phyloP scores from a whole-genome alignment of 257 asterid genomes.

The Thymus quinquecostatus region DNA sequence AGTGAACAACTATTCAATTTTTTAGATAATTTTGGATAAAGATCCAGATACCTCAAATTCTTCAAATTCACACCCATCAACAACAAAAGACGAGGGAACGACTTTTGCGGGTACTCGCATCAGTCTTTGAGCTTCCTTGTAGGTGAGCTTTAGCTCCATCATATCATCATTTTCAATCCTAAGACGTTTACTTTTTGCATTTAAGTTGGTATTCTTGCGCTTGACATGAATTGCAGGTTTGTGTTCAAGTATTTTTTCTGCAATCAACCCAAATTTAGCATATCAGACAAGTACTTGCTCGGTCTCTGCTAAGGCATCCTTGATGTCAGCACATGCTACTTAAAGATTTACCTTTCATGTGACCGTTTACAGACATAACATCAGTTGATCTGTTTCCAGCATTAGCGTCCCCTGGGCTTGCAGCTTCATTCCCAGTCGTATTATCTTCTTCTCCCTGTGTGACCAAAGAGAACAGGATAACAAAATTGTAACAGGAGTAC shows the following conservation, averaged over 20 bases:
- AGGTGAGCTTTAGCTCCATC: conserved; percentile 76
- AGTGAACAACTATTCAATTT: background rate
- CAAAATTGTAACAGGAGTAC: conserved; percentile 7
- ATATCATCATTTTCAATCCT: conserved; percentile 60
- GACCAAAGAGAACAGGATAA: conserved; percentile 20
- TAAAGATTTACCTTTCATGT: conserved; percentile 43
- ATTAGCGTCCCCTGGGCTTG: conserved; percentile 45
- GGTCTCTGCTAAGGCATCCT: conserved; percentile 38
- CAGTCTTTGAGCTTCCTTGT: conserved; percentile 81
- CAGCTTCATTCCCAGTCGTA: conserved; percentile 37
- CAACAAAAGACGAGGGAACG: conserved; percentile 56
- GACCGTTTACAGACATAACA: conserved; percentile 35
- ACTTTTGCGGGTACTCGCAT: conserved; percentile 67
- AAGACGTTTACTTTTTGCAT: conserved; percentile 63
- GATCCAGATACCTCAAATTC: conserved; percentile 80
- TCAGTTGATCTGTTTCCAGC: conserved; percentile 48
- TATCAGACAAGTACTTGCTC: conserved; percentile 39
- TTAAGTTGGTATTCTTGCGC: conserved; percentile 65
- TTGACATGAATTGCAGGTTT: conserved; percentile 46
- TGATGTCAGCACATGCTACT: conserved; percentile 35
- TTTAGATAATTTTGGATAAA: conserved; percentile 5
- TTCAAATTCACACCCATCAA: conserved; percentile 89
- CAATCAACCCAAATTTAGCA: conserved; percentile 40
- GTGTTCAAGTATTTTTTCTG: conserved; percentile 51
- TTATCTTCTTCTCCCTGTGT: conserved; percentile 75